Evolutionary conservation across 2,329 filamentous ascomycete genomes (phyloP), one percentile per base, ranked within the genome.

Genomic region (Pseudogymnoascus sp.): DNA sequence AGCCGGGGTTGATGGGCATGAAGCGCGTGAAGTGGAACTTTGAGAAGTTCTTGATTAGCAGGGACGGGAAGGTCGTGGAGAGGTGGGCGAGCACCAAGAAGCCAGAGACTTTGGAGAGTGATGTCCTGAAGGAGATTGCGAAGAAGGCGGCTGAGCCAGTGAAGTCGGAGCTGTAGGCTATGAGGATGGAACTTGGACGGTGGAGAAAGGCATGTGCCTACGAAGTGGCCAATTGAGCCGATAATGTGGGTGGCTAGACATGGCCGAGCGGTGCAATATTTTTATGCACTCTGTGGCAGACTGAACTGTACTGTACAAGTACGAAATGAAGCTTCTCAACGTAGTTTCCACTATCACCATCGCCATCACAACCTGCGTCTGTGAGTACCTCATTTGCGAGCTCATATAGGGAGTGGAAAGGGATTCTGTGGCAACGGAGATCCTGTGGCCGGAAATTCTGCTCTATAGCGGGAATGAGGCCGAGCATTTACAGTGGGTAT

Each of bases 21-120:
- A 92, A 95, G 85, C 76, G 86, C 63, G 80, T 99, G 69, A 96
- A 97, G 87, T 99, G 94, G 94, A 99, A 99, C 77, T 99, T 97
- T 78, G 94, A 99, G 76, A 99, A 99, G 83, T 99, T 96, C 76
- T 77, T 99, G 64, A 79, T 99, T 65, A 88, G 86, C 62, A 82
- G 83, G 63, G 90, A 97, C 74, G 94, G 94, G 23, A 82, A 87
- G 76, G 90, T 97, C 67, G 88, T 89, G 75, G 82, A 82, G 26
- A 79, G 94, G 65, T 99, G 91, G 90, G 89, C 90, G 33, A 92
- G 89, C 74, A 88, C 84, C 15, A 90, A 88, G 62, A 94, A 92
- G 80, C 94, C 94, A 0, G 90, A 92, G 77, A 75, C 76, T 37
- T 76, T 99, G 67, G 88, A 92, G 82, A 79, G 80, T 64, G 75